Percentiles rank a stretch among this genome's conserved stretches.
phyloP scores from a whole-genome alignment of 2,329 filamentous ascomycete genomes.

The Colletotrichum musicola region DNA sequence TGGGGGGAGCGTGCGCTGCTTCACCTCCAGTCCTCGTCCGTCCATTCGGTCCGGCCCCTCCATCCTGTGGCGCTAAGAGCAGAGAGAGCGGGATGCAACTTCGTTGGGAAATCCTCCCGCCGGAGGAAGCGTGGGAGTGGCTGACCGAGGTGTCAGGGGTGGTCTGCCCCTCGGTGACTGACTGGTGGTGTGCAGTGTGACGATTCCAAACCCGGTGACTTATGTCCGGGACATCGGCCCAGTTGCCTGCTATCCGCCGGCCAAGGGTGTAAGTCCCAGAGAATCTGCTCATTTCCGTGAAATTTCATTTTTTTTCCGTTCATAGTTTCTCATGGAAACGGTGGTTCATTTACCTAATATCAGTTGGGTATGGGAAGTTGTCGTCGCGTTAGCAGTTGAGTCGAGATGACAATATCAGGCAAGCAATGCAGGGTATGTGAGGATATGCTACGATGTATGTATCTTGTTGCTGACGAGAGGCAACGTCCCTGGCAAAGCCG shows the following conservation, averaged over 20 bases:
- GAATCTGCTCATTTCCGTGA: not conserved
- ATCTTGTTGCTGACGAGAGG: too few species aligned
- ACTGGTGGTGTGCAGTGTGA: slow-evolving; percentile 9
- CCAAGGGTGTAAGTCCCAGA: not conserved
- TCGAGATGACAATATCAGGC: too few species aligned
- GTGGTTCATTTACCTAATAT: too few species aligned
- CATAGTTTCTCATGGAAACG: too few species aligned
- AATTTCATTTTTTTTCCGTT: too few species aligned
- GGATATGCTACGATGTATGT: too few species aligned
- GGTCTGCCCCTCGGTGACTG: slow-evolving; percentile 4
- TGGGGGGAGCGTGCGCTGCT: not conserved
- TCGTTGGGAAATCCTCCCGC: slow-evolving; percentile 28
- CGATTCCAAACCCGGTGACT: slow-evolving; percentile 1
- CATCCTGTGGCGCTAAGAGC: not conserved
- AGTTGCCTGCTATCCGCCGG: slow-evolving; percentile 16
- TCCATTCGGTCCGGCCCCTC: slow-evolving; percentile 24
- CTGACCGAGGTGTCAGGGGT: slow-evolving; percentile 29
- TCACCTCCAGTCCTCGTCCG: slow-evolving; percentile 2
- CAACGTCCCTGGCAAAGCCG: too few species aligned
- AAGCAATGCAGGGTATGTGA: too few species aligned
- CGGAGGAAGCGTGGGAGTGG: not conserved
- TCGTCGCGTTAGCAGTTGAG: too few species aligned
- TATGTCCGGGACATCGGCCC: slow-evolving; percentile 25
- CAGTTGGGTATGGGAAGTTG: too few species aligned
- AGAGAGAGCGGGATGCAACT: slow-evolving; percentile 22